Evolutionary conservation across 495 filamentous ascomycete genomes (phyloP), one percentile per base, ranked within the genome.

Genomic region (Penicillium daleae): DNA sequence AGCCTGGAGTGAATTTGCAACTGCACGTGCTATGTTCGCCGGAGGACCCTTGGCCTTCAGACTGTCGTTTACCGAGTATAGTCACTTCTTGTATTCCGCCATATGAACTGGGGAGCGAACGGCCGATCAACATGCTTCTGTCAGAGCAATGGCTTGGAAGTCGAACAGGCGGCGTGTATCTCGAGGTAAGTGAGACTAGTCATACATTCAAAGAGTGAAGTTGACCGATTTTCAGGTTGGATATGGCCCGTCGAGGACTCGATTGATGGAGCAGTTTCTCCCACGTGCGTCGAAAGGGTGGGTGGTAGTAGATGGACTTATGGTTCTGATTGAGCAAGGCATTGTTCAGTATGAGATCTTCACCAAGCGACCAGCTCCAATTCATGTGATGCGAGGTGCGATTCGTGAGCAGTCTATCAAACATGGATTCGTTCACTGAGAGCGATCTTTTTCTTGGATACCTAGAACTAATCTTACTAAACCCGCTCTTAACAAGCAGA

Each of bases 271-370:
- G 22, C 86, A 90, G 62, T 80, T 87, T 37, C 58, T 72, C 0
- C 55, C 62, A 9, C 81, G 78, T 21, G 33, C 55, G 39, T 56
- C 61, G 5, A 63, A 64, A 46, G 83, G 85, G 0, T 92, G 88
- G 88, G 82, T 89, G 4, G 82, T 87, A 21, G 84, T 91, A 40
- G 87, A 90, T 66, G 89, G 89, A 3, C 69, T 91, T 12, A 87
- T 87, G 62, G 82, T 91, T 3, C 76, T 92, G 9, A 80, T 84
- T 4, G 89, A 92, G 71, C 89, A 90, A 77, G 89, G 87, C 6
- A 88, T 88, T 73, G 87, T 88, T 48, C 88, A 89, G 37, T 92
- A 90, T 71, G 89, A 92, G 68, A 69, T 91, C n/a, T 89, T 91
- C 74, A 89, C 88, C 0, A 87, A 87, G 3, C 75, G 89, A 33